Evolutionary conservation across 148 eudicot genomes (phyloP).

Genomic region (Salicornia ramosissima): DNA sequence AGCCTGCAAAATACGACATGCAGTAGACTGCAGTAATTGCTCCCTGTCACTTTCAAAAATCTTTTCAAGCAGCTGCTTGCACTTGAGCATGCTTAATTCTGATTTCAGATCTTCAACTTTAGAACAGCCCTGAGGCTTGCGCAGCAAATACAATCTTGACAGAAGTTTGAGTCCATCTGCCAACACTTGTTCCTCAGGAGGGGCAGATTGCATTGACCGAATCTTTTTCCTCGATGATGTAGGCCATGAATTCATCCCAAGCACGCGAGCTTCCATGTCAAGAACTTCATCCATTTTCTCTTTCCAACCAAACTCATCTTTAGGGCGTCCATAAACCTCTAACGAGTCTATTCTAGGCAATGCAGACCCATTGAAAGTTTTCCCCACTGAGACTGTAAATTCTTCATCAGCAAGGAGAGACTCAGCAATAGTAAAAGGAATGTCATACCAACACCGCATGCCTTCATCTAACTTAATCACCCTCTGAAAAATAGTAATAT

Average conservation of each 20-base stretch:
- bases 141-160: slow-evolving; percentile 57
- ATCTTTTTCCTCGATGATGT: slow-evolving; percentile 62
- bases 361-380: slow-evolving; percentile 73
- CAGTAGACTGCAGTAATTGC: slow-evolving; percentile 82
- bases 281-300: slow-evolving; percentile 97
- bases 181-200: slow-evolving; percentile 80
- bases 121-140: slow-evolving; percentile 47
- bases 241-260: slow-evolving; percentile 66
- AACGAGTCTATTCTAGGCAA: slow-evolving; percentile 83
- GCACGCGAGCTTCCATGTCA: slow-evolving; percentile 90
- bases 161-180: slow-evolving; percentile 92
- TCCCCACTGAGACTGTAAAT: slow-evolving; percentile 65
- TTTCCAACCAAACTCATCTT: slow-evolving; percentile 99
- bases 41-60: slow-evolving; percentile 92
- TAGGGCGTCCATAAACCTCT: slow-evolving; percentile 96
- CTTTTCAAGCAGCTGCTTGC: slow-evolving; percentile 74
- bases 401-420: slow-evolving; percentile 99
- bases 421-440: slow-evolving; percentile 96
- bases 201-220: slow-evolving; percentile 53
- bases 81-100: slow-evolving; percentile 59
- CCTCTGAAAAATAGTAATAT: slow-evolving; percentile 82
- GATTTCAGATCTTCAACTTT: slow-evolving; percentile 52
- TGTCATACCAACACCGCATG: slow-evolving; percentile 98
- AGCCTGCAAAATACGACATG: slow-evolving; percentile 88
- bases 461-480: slow-evolving; percentile 88